Conservation (phyloP, 345 rosid species). For the Salix suchowensis region DNA sequence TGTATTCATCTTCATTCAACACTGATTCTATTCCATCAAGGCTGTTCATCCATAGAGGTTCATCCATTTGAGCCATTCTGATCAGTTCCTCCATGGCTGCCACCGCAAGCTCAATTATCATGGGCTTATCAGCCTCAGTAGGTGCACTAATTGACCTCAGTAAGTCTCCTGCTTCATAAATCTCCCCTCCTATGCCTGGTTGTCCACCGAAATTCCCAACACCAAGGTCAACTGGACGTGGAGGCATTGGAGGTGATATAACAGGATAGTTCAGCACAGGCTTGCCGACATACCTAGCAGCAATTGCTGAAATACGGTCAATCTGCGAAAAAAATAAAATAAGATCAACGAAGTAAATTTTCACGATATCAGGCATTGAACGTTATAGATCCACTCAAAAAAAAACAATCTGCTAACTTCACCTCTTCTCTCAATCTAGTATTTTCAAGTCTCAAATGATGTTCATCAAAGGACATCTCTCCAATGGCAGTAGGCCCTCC, state of each 20-base stretch:
- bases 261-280: constrained; percentile 74
- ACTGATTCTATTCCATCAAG: constrained; percentile 37
- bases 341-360: neutral
- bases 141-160: constrained; percentile 56
- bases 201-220: constrained; percentile 48
- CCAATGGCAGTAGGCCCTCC: constrained; percentile 94
- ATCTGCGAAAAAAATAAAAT: constrained; percentile 35
- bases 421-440: constrained; percentile 91
- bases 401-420: neutral
- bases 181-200: constrained; percentile 49
- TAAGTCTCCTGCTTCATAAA: constrained; percentile 68
- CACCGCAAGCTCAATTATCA: constrained; percentile 72
- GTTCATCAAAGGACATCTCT: constrained; percentile 94
- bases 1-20: constrained; percentile 67
- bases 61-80: constrained; percentile 67
- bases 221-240: constrained; percentile 70
- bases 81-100: constrained; percentile 88
- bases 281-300: constrained; percentile 95
- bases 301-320: constrained; percentile 82
- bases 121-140: constrained; percentile 54
- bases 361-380: neutral
- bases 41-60: constrained; percentile 70
- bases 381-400: neutral
- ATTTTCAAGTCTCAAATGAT: constrained; percentile 85
- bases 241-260: constrained; percentile 50